These are phyloP conservation scores for Fraxinus velutina DNA, from an alignment of 305 asterid genomes.

Conservation along the genomic window DNA sequence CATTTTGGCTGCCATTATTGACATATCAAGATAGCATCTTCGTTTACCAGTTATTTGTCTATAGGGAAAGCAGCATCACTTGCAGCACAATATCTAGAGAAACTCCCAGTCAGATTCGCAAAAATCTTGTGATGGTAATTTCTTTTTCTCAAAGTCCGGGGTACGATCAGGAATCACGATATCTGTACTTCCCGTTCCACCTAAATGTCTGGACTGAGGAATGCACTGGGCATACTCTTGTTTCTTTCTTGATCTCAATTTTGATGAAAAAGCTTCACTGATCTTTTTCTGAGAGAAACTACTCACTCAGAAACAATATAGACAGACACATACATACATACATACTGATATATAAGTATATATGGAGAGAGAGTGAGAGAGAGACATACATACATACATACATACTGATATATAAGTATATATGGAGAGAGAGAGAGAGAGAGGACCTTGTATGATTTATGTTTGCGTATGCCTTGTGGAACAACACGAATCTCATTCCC, in stretches of 20 bases:
- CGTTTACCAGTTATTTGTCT: neutral
- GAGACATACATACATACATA: too few relatives aligned
- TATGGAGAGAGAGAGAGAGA: neutral
- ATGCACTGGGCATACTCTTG: conserved; percentile 25
- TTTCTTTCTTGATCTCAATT: conserved; percentile 48
- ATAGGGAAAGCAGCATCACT: neutral
- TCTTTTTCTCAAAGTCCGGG: conserved; percentile 16
- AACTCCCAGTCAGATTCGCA: conserved; percentile 81
- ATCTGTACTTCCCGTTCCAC: conserved; percentile 25
- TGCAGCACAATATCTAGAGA: conserved; percentile 34
- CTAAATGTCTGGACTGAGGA: conserved; percentile 27
- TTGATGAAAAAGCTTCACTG: conserved; percentile 52
- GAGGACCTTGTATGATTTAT: conserved; percentile 72
- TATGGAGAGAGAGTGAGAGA: too few relatives aligned
- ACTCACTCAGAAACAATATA: conserved; percentile 15
- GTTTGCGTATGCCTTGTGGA: conserved; percentile 37
- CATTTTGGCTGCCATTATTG: conserved; percentile 20
- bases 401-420: neutral
- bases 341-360: too few relatives aligned
- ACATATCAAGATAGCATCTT: conserved; percentile 16
- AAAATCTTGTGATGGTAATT: conserved; percentile 21
- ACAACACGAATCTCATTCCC: conserved; percentile 34
- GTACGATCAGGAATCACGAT: conserved; percentile 16
- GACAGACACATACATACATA: neutral
- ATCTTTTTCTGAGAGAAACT: conserved; percentile 53